phyloP scores from a whole-genome alignment of 805 yeast species.

The Ogataea paraovalis region DNA sequence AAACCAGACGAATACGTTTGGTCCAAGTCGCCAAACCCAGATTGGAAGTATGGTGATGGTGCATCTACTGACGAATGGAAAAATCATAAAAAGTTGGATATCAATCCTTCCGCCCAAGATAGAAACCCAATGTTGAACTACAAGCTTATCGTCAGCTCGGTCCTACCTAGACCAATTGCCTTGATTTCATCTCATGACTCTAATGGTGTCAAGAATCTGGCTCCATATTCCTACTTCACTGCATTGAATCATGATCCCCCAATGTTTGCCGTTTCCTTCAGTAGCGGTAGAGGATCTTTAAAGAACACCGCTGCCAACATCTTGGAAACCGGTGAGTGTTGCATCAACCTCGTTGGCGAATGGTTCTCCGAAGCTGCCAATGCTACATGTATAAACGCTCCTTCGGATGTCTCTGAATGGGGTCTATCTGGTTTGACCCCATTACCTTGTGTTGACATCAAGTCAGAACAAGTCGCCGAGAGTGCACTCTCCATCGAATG shows the following conservation, averaged over 20 bases:
- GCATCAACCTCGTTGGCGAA: conserved; percentile 55
- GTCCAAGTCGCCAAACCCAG: conserved; percentile 19
- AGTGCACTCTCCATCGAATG: conserved; percentile 58
- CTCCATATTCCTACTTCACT: conserved; percentile 57
- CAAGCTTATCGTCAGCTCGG: conserved; percentile 45
- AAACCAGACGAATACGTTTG: background rate
- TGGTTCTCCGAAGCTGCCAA: conserved; percentile 67
- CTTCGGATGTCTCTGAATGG: conserved; percentile 53
- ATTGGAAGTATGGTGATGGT: conserved; percentile 48
- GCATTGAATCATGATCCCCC: conserved; percentile 56
- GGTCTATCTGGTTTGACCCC: conserved; percentile 50
- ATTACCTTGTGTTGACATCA: conserved; percentile 39
- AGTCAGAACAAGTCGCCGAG: conserved; percentile 56
- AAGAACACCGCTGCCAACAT: conserved; percentile 52
- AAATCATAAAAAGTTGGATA: conserved; percentile 37
- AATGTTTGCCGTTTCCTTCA: conserved; percentile 46
- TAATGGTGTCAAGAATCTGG: conserved; percentile 44
- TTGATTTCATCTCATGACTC: conserved; percentile 45
- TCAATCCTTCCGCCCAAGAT: conserved; percentile 45
- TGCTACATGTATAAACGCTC: conserved; percentile 43
- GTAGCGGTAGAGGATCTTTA: conserved; percentile 33
- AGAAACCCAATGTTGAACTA: conserved; percentile 44
- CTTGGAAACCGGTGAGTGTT: conserved; percentile 47
- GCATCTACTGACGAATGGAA: conserved; percentile 44
- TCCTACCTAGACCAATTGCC: conserved; percentile 61